Conservation (phyloP, 192 early-diverging fungal species). For the Glomus cerebriforme region DNA sequence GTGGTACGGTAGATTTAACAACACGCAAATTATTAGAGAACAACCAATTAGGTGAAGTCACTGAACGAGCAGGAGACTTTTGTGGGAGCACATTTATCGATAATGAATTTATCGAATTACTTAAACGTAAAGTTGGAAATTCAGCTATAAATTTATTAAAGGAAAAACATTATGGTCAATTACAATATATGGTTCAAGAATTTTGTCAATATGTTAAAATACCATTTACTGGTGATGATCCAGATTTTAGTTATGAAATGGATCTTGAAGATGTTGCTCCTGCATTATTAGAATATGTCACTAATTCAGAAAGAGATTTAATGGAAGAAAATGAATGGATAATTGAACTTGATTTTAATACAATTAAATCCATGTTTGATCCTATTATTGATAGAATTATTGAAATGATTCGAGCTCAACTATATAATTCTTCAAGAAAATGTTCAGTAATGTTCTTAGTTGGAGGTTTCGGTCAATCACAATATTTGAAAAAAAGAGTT, state of each 20-base stretch:
- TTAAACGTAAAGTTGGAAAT: neutral
- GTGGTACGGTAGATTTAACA: slow-evolving; percentile 61
- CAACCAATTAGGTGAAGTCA: neutral
- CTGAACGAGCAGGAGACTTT: neutral
- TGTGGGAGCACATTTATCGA: slow-evolving; percentile 15
- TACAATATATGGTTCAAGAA: slow-evolving; percentile 9
- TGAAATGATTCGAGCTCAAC: slow-evolving; percentile 50
- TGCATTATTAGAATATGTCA: neutral
- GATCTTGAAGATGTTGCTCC: neutral
- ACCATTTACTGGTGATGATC: neutral
- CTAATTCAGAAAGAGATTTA: neutral
- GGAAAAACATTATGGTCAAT: neutral
- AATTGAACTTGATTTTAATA: slow-evolving; percentile 42
- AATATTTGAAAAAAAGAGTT: slow-evolving; percentile 51
- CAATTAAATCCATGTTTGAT: slow-evolving; percentile 55
- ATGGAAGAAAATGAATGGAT: slow-evolving; percentile 44
- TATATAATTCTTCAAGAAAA: slow-evolving; percentile 43
- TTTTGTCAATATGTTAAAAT: neutral
- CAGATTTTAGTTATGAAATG: neutral
- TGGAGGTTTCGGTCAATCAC: slow-evolving; percentile 58
- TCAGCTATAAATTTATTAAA: neutral
- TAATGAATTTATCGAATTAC: slow-evolving; percentile 14
- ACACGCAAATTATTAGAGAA: slow-evolving; percentile 6
- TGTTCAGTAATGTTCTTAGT: slow-evolving; percentile 56
- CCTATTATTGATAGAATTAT: slow-evolving; percentile 57